A percentile compares a stretch with the other conserved stretches of the same genome.
Conservation (phyloP, 208 protist species). For the Wallacemonas rigidus region DNA sequence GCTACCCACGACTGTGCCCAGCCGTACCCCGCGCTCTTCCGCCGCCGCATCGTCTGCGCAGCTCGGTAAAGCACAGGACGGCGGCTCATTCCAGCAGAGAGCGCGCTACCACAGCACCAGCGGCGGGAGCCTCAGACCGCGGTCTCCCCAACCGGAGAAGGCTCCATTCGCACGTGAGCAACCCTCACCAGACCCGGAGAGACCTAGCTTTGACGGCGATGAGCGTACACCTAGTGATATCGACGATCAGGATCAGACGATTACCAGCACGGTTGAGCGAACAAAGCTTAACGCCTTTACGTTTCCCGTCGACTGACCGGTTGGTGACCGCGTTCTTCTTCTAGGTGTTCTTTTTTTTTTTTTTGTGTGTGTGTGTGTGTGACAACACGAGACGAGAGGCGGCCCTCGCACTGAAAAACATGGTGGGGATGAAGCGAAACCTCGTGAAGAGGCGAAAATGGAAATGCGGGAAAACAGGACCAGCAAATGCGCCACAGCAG, state of each 20-base stretch:
- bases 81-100: neutral
- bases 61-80: neutral
- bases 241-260: constrained; percentile 9
- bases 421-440: too few relatives aligned
- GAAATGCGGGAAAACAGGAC: too few relatives aligned
- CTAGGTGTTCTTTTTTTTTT: too few relatives aligned
- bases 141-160: neutral
- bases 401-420: too few relatives aligned
- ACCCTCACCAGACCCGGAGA: constrained; percentile 7
- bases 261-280: constrained; percentile 2
- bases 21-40: constrained; percentile 9
- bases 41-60: constrained; percentile 2
- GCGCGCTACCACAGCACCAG: neutral
- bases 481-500: too few relatives aligned
- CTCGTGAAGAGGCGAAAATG: too few relatives aligned
- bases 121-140: neutral
- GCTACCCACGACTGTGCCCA: constrained; percentile 10
- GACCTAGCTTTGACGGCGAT: neutral
- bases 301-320: neutral
- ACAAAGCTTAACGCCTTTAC: neutral
- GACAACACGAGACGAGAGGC: too few relatives aligned
- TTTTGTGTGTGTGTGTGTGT: too few relatives aligned
- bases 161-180: neutral
- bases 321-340: neutral
- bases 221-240: constrained; percentile 3